phyloP scores from a whole-genome alignment of 805 yeast species.

The Lachancea sp. region DNA sequence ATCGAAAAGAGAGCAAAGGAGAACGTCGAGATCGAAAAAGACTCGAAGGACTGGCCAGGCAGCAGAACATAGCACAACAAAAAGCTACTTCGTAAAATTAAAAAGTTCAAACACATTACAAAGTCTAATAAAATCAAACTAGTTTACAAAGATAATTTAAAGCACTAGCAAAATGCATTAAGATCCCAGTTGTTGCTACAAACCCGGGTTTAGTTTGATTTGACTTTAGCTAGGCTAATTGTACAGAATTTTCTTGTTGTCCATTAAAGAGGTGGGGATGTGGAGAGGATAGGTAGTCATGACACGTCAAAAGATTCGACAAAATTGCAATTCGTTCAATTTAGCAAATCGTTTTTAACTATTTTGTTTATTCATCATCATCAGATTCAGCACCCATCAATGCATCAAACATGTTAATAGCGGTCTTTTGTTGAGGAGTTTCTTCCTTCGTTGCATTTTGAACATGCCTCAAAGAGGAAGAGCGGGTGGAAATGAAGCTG shows the following conservation, averaged over 20 bases:
- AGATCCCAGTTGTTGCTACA: constrained; percentile 2
- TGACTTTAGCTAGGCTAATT: constrained; percentile 5
- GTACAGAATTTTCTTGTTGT: constrained; percentile 7
- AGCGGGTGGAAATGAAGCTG: constrained; percentile 28
- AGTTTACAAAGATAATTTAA: constrained; percentile 3
- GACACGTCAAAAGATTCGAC: constrained; percentile 6
- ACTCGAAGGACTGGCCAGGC: constrained; percentile 38
- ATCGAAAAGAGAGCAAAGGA: constrained; percentile 45
- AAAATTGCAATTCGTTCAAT: constrained; percentile 1
- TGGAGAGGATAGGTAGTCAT: constrained; percentile 5
- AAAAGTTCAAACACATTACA: neutral
- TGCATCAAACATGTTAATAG: constrained; percentile 32
- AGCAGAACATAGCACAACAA: constrained; percentile 6
- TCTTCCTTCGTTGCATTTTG: constrained; percentile 24
- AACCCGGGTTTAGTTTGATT: constrained; percentile 3
- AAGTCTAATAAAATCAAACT: constrained; percentile 2
- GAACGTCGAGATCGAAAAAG: constrained; percentile 49
- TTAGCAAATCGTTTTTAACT: neutral
- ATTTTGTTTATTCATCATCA: constrained; percentile 7
- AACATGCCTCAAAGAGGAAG: constrained; percentile 27
- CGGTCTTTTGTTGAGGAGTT: constrained; percentile 22
- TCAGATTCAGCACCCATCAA: constrained; percentile 27
- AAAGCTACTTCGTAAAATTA: too few relatives aligned
- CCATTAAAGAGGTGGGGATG: constrained; percentile 4
- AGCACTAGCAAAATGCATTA: neutral